phyloP scores from a whole-genome alignment of 257 asterid genomes.

The Scutellaria galericulata region DNA sequence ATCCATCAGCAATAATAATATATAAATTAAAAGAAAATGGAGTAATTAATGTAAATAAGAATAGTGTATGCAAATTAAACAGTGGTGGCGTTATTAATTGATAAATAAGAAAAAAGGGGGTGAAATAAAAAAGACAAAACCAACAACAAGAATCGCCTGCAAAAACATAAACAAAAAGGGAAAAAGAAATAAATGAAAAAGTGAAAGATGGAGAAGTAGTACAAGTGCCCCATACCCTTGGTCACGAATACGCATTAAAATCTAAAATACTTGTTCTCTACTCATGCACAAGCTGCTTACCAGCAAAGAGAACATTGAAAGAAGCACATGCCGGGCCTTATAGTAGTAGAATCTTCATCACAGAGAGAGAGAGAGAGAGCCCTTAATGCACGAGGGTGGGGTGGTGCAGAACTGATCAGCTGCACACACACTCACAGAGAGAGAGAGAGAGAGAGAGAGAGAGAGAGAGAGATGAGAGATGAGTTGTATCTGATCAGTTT shows the following conservation, averaged over 20 bases:
- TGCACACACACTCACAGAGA: constrained; percentile 19
- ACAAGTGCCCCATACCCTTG: constrained; percentile 61
- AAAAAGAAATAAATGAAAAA: constrained; percentile 59
- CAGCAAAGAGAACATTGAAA: constrained; percentile 71
- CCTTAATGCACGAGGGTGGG: constrained; percentile 60
- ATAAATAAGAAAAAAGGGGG: background rate
- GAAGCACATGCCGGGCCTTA: constrained; percentile 68
- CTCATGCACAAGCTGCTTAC: constrained; percentile 41
- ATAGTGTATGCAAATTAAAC: too few species aligned
- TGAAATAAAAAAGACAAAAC: constrained; percentile 46
- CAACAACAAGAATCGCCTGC: constrained; percentile 88
- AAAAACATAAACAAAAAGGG: constrained; percentile 51
- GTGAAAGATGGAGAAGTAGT: constrained; percentile 28
- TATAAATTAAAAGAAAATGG: background rate
- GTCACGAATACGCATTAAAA: constrained; percentile 24
- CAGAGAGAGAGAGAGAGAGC: constrained; percentile 49
- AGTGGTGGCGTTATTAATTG: too few species aligned
- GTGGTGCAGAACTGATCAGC: constrained; percentile 23
- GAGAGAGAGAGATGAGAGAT: constrained; percentile 34
- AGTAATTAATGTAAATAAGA: background rate
- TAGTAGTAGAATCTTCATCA: constrained; percentile 60
- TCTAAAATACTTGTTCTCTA: constrained; percentile 50
- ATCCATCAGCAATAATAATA: background rate
- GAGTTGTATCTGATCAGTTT: constrained; percentile 54
- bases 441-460: constrained; percentile 19